A percentile compares a stretch with the other conserved stretches of the same genome.
Evolutionary conservation across 306 rosid species (phyloP).

Genomic region (Fragaria ananassa): DNA sequence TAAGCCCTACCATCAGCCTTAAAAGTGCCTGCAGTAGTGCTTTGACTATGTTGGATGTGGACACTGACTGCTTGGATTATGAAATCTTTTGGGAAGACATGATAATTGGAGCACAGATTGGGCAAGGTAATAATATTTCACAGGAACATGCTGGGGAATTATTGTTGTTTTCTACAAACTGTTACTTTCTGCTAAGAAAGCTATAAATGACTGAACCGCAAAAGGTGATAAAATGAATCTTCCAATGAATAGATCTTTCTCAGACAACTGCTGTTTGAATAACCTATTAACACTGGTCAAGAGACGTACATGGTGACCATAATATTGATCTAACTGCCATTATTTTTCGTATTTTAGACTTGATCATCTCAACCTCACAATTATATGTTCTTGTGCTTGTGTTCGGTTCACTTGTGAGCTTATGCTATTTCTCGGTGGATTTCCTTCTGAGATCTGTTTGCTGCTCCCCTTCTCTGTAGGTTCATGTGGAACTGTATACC

Average conservation of each 20-base stretch:
- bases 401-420: background rate
- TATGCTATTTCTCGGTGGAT: background rate
- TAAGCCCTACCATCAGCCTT: constrained; percentile 80
- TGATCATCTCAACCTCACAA: background rate
- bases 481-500: constrained; percentile 97
- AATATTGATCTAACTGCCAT: background rate
- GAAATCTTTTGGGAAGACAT: constrained; percentile 98
- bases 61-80: constrained; percentile 80
- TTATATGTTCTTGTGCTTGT: background rate
- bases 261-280: background rate
- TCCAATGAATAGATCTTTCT: background rate
- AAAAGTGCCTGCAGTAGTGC: constrained; percentile 71
- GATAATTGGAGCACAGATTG: constrained; percentile 83
- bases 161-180: background rate
- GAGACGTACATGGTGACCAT: background rate
- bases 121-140: constrained; percentile 63
- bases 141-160: constrained; percentile 16
- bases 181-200: background rate
- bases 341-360: background rate
- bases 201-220: background rate
- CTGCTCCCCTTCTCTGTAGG: constrained; percentile 51
- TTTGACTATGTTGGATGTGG: constrained; percentile 63
- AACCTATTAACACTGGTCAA: background rate
- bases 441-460: constrained; percentile 20
- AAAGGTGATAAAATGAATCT: background rate